phyloP scores from a whole-genome alignment of 176 grass and related monocot genomes.

The Bonia amplexicaulis region DNA sequence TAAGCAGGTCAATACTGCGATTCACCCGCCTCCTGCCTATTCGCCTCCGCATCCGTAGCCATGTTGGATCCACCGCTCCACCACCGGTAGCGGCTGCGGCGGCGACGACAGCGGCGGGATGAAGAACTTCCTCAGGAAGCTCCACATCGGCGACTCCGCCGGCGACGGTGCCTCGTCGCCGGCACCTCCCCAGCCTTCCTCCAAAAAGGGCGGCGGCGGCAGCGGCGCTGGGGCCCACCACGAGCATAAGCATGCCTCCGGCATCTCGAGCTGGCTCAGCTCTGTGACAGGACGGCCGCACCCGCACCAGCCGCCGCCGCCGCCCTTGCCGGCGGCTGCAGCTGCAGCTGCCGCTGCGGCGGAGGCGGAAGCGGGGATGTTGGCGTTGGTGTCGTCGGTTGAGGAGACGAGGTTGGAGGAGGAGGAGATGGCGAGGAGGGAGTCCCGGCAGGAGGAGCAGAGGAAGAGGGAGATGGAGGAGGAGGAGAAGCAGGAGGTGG shows the following conservation, averaged over 20 bases:
- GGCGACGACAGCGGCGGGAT: conserved; percentile 21
- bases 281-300: conserved; percentile 48
- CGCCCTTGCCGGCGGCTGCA: not conserved
- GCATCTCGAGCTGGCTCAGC: conserved; percentile 75
- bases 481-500: conserved; percentile 40
- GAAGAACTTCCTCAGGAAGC: conserved; percentile 98
- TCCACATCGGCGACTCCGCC: conserved; percentile 67
- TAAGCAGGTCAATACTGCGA: conserved; percentile 50
- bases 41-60: conserved; percentile 25
- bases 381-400: not conserved
- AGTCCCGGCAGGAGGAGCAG: not conserved
- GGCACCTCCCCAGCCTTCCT: conserved; percentile 17
- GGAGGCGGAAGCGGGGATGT: not conserved
- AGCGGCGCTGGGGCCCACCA: not conserved
- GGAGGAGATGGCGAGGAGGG: not conserved
- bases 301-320: not conserved
- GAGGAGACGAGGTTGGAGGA: conserved; percentile 22
- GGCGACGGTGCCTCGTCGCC: conserved; percentile 40
- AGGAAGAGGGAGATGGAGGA: conserved; percentile 24
- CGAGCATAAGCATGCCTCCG: conserved; percentile 41
- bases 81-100: conserved; percentile 9
- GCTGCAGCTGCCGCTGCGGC: conserved; percentile 12
- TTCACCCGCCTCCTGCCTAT: not conserved
- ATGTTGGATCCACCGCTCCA: conserved; percentile 65
- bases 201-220: conserved; percentile 29